Base-by-base conservation (phyloP, 192 early-diverging fungal species). In the Coemansia sp. region DNA sequence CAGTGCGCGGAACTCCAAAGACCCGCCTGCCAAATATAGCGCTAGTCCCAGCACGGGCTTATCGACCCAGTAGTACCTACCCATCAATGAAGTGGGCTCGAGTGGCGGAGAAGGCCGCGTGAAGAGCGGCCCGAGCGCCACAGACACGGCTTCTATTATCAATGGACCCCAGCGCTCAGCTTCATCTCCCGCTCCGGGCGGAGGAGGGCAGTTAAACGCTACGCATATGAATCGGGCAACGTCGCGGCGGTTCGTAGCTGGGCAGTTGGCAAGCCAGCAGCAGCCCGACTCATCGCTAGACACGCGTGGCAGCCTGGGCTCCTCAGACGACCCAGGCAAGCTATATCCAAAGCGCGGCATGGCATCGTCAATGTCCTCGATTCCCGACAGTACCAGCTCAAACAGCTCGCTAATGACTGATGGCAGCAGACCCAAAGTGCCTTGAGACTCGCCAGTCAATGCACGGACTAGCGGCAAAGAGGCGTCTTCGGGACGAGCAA, bases 251-350 rank as follows among this genome's bases (percentile, higher is more conserved):
- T 47, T 57, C 6, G 21, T n/a, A 0, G 7, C 30, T 6, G 39
- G 40, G 63, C 73, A 63, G 11, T 71, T 74, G 52, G 77, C 66
- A 8, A 74, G 62, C 80, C 80, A 82, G 9, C 80, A 75, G 65
- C 66, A 74, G 23, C 72, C 71, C 8, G 66, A n/a, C 57, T 82
- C 80, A 28, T 74, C 65, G 59, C 80, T 71, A 1, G 75, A 61
- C 13, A 78, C 68, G 3, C 68, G 70, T 35, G 75, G 74, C 80
- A 75, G 72, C 19, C 23, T n/a, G 8, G 17, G 52, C 13, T 52
- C 14, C 23, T n/a, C n/a, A 2, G 37, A 17, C 9, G 32, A 3
- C 40, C 8, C 21, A 11, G 2, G 21, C 28, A 21, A 14, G 14
- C 5, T 9, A 30, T 33, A 28, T n/a, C 42, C 39, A 30, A 75